Conservation (phyloP, 768 basidiomycete species). For the Russula virescens region DNA sequence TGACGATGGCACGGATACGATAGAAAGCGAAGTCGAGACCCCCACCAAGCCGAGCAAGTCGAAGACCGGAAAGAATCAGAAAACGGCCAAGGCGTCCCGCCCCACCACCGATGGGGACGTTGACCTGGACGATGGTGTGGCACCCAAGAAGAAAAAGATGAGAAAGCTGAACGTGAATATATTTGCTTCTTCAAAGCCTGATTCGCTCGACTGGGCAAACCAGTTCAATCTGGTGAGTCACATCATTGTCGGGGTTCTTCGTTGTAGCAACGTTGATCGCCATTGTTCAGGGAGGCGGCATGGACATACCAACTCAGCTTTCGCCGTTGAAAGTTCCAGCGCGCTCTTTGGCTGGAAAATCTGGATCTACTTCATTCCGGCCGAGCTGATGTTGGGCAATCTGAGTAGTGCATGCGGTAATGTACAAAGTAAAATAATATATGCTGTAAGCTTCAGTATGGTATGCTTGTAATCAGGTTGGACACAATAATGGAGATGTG, state of each 20-base stretch:
- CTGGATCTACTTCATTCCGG: constrained; percentile 3
- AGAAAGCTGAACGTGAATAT: constrained; percentile 21
- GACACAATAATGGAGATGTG: constrained; percentile 6
- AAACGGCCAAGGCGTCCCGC: not conserved
- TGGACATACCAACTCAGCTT: constrained; percentile 19
- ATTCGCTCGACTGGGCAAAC: too few species aligned
- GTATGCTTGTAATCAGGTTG: not conserved
- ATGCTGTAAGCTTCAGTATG: not conserved
- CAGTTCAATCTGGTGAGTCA: too few species aligned
- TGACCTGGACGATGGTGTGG: constrained; percentile 6
- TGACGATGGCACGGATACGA: constrained; percentile 24
- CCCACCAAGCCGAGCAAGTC: too few species aligned
- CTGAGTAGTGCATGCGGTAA: not conserved
- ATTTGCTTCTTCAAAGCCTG: constrained; percentile 15
- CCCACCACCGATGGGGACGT: not conserved
- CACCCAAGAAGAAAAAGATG: constrained; percentile 24
- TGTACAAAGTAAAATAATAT: not conserved
- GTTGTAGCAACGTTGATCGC: too few species aligned
- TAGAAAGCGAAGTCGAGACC: constrained; percentile 7
- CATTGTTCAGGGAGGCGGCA: too few species aligned
- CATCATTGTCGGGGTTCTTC: too few species aligned
- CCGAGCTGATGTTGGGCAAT: not conserved
- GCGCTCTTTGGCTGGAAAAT: constrained; percentile 10
- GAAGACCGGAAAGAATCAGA: not conserved
- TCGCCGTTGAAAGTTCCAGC: constrained; percentile 24